Evolutionary conservation across 2,329 filamentous ascomycete genomes (phyloP), one percentile per base, ranked within the genome.

Genomic region (Fusarium verticillioides): DNA sequence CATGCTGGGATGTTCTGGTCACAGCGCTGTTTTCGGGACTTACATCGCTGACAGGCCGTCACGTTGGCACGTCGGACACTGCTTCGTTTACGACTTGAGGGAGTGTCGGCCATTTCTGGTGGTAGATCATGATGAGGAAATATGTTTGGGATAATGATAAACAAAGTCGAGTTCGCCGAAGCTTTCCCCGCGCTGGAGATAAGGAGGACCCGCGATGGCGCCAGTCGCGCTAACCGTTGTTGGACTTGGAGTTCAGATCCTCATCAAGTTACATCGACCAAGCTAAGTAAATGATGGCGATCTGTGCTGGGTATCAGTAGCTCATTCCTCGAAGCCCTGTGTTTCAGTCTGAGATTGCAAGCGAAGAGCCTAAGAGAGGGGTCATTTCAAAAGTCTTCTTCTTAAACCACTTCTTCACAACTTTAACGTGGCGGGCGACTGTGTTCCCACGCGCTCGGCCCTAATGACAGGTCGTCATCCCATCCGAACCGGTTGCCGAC

Each of bases 1-100:
- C 74, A 76, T 2, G 74, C 69, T 18, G 74, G 74, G n/a, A 76
- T 66, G 18, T 63, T 66, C 28, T 76, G 71, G n/a, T 76, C 74
- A 40, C 74, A 76, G 7, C 74, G 66, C 34, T 76, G 74, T 44
- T 76, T 76, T n/a, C 74, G 63, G 1, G 74, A 75, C 28, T 63
- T 69, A 40, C 71, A 76, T 2, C 72, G 60, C 1, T 69, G 61
- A 5, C 74, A 76, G 15, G 74, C 74, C 8, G 74, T 76, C 8
- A 76, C 74, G 16, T 76, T 76, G 12, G 74, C 69, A 2, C 74
- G 69, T 12, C 74, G 56, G 8, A 76, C 74, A 18, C 53, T 69
- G 7, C 32, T 70, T 47, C 67, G n/a, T 19, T 67, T 71, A 19
- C 62, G 53, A 5, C 13, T 49, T 9, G 40, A 58, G 6, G 46